phyloP scores from a whole-genome alignment of 805 yeast genomes.

The Suhomyces sp. region DNA sequence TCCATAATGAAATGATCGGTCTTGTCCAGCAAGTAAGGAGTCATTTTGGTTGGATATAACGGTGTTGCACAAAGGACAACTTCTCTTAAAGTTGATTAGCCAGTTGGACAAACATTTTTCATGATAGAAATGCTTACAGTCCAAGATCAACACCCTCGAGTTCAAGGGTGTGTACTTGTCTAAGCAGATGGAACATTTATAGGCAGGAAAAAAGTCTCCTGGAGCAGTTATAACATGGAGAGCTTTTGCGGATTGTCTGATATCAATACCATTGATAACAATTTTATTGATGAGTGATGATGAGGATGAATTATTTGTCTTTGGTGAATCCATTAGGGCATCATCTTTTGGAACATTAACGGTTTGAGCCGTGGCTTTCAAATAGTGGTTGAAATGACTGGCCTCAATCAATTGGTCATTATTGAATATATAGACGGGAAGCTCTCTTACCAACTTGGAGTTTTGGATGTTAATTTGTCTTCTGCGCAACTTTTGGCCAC shows the following conservation, averaged over 20 bases:
- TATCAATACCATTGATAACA: conserved; percentile 20
- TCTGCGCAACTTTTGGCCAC: conserved; percentile 27
- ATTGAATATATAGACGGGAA: conserved; percentile 41
- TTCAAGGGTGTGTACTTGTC: conserved; percentile 50
- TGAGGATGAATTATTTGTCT: conserved; percentile 11
- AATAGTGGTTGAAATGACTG: conserved; percentile 27
- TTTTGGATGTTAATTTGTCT: conserved; percentile 28
- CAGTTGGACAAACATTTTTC: conserved; percentile 58
- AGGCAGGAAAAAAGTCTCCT: conserved; percentile 40
- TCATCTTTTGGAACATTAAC: conserved; percentile 3
- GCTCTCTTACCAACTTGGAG: conserved; percentile 30
- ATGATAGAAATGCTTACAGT: conserved; percentile 64
- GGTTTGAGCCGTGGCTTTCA: conserved; percentile 24
- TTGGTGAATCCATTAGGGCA: conserved; percentile 10
- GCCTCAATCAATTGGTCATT: conserved; percentile 33
- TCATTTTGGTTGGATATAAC: conserved; percentile 2
- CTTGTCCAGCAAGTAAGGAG: conserved; percentile 17
- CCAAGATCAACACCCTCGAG: conserved; percentile 50
- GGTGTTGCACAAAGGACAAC: conserved; percentile 59
- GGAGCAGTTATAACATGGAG: conserved; percentile 26
- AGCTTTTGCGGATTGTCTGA: conserved; percentile 16
- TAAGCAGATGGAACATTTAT: conserved; percentile 61
- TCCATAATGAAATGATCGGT: conserved; percentile 19
- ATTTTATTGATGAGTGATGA: conserved; percentile 6
- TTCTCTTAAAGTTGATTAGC: conserved; percentile 52